These are phyloP conservation scores for Tausonia pullulans DNA, from an alignment of 1,284 basidiomycete species.

Conservation along the genomic window DNA sequence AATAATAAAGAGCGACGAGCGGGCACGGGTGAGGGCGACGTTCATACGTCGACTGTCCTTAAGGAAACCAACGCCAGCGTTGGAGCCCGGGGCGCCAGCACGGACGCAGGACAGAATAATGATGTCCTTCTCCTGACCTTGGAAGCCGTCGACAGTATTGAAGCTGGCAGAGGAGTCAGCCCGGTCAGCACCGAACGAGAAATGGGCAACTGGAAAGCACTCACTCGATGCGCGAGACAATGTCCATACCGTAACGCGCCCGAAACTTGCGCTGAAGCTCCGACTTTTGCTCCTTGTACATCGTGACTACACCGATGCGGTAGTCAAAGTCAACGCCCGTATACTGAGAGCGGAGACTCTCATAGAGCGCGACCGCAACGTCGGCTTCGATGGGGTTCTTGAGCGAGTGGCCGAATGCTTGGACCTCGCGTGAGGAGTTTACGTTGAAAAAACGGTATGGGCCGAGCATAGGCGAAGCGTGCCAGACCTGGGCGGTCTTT, in stretches of 20 bases:
- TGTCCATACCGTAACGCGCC: constrained; percentile 58
- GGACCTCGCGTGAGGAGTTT: constrained; percentile 32
- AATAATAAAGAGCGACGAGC: constrained; percentile 85
- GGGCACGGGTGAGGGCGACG: constrained; percentile 90
- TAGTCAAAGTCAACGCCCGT: constrained; percentile 54
- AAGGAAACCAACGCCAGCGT: constrained; percentile 65
- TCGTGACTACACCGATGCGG: constrained; percentile 80
- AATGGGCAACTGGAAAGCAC: constrained; percentile 15
- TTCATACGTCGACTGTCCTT: constrained; percentile 83
- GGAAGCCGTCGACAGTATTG: constrained; percentile 96
- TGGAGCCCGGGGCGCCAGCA: constrained; percentile 65
- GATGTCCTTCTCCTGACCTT: constrained; percentile 94
- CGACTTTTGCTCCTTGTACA: constrained; percentile 85
- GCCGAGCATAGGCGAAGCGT: constrained; percentile 63
- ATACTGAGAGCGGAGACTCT: constrained; percentile 58
- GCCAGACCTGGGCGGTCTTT: constrained; percentile 82
- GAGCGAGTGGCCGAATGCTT: constrained; percentile 50
- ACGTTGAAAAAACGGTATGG: constrained; percentile 87
- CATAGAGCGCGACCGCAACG: constrained; percentile 68
- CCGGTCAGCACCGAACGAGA: not conserved
- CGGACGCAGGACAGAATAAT: constrained; percentile 92
- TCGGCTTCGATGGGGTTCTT: constrained; percentile 68
- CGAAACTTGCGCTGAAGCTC: constrained; percentile 66
- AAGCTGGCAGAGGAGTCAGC: constrained; percentile 41
- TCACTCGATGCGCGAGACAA: constrained; percentile 59